Percentiles rank a stretch among this genome's conserved stretches.
Evolutionary conservation across 1,139 yeast genomes (phyloP).

Genomic region (Debaryomyces sp.): DNA sequence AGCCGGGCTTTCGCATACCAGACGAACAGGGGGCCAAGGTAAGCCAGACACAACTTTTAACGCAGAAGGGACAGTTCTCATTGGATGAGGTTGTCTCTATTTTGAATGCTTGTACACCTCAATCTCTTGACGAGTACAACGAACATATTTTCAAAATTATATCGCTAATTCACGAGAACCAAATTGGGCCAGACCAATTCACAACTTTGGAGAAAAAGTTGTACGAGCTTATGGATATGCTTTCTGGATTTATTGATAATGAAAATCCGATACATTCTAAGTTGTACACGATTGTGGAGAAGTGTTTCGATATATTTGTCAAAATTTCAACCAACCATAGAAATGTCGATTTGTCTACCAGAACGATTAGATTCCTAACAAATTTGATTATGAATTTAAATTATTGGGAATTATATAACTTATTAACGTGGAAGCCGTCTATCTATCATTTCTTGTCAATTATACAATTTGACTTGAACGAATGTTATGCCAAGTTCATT

Average conservation of each 20-base stretch:
- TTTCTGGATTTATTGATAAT: constrained; percentile 24
- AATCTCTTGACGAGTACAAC: constrained; percentile 37
- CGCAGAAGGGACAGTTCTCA: constrained; percentile 14
- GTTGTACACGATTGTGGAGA: constrained; percentile 39
- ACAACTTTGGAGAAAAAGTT: constrained; percentile 27
- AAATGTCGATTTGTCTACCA: constrained; percentile 36
- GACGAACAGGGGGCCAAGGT: background rate
- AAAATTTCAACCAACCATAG: constrained; percentile 35
- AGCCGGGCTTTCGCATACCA: background rate
- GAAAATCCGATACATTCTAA: constrained; percentile 36
- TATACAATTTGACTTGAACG: constrained; percentile 43
- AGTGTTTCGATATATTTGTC: constrained; percentile 43
- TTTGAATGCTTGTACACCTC: constrained; percentile 32
- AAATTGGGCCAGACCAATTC: constrained; percentile 17
- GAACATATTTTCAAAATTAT: constrained; percentile 41
- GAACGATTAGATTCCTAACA: constrained; percentile 43
- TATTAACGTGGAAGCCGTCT: constrained; percentile 47
- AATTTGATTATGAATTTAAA: constrained; percentile 41
- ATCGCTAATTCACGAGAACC: constrained; percentile 28
- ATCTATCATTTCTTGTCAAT: constrained; percentile 43
- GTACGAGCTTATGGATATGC: constrained; percentile 26
- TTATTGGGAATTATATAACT: constrained; percentile 51
- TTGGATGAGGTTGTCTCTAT: constrained; percentile 33
- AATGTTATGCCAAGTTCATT: constrained; percentile 41
- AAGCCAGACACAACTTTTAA: constrained; percentile 5